phyloP scores from a whole-genome alignment of 2,329 filamentous ascomycete species.

The Sphaerostilbella broomeana region DNA sequence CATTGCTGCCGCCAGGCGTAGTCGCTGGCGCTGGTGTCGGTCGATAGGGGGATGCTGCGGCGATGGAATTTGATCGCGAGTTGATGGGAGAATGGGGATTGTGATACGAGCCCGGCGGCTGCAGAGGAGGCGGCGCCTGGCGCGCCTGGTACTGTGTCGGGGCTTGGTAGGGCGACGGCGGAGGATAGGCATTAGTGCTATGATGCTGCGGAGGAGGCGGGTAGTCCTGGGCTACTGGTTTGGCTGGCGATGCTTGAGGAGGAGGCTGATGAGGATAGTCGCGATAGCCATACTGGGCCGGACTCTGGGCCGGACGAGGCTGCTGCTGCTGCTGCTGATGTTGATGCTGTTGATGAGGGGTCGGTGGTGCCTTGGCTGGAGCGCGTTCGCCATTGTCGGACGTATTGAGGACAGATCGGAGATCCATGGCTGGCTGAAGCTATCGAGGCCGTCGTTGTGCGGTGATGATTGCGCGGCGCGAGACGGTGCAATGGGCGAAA shows the following conservation, averaged over 20 bases:
- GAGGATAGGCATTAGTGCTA: constrained; percentile 30
- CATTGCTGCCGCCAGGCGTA: constrained; percentile 32
- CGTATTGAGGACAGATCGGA: constrained; percentile 48
- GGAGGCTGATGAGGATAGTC: constrained; percentile 38
- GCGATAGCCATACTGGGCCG: constrained; percentile 41
- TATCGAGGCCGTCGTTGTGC: constrained; percentile 1
- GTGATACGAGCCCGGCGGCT: constrained; percentile 37
- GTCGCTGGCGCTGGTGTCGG: constrained; percentile 39
- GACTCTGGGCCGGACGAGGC: constrained; percentile 39
- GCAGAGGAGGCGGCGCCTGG: constrained; percentile 39
- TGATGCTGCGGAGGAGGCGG: constrained; percentile 27
- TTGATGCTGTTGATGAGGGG: constrained; percentile 29
- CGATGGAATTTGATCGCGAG: constrained; percentile 25
- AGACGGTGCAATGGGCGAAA: constrained; percentile 9
- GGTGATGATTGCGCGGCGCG: constrained; percentile 5
- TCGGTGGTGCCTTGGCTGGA: constrained; percentile 27
- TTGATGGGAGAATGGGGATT: constrained; percentile 47
- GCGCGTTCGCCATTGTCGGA: constrained; percentile 39
- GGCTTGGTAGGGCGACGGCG: constrained; percentile 33
- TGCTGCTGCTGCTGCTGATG: constrained; percentile 29
- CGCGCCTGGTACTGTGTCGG: constrained; percentile 38
- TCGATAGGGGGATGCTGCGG: constrained; percentile 41
- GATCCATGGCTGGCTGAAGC: constrained; percentile 37
- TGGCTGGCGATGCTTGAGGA: constrained; percentile 42
- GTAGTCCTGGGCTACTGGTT: constrained; percentile 41